A percentile compares a stretch with the other conserved stretches of the same genome.
Evolutionary conservation across 192 early-diverging fungal species (phyloP).

Genomic region (Backusella liffmaniae): DNA sequence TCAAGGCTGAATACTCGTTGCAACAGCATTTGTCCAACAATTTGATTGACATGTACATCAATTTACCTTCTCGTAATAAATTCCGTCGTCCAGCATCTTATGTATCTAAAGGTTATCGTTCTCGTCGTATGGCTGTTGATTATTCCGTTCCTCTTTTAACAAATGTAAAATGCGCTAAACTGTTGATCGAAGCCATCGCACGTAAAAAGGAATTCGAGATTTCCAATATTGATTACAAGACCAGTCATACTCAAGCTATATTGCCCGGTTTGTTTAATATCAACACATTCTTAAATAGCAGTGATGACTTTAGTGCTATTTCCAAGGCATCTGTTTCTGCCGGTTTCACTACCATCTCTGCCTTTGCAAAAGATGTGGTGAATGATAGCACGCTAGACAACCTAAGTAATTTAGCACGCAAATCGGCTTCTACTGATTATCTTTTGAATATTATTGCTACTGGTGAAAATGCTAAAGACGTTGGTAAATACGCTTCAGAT

Average conservation of each 20-base stretch:
- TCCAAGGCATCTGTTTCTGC: constrained; percentile 75
- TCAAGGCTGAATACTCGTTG: constrained; percentile 87
- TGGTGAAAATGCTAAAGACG: constrained; percentile 54
- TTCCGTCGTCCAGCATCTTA: constrained; percentile 96
- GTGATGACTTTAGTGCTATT: constrained; percentile 59
- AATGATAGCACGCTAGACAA: constrained; percentile 43
- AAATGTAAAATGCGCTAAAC: constrained; percentile 98
- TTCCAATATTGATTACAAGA: constrained; percentile 85
- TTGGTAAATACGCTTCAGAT: constrained; percentile 42
- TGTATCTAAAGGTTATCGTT: constrained; percentile 91
- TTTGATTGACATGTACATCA: constrained; percentile 97
- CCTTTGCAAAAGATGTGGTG: constrained; percentile 51
- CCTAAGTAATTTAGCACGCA: constrained; percentile 51
- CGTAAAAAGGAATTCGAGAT: constrained; percentile 70
- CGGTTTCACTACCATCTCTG: constrained; percentile 82
- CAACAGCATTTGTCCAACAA: constrained; percentile 96
- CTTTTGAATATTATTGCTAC: constrained; percentile 68
- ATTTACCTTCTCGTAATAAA: constrained; percentile 95
- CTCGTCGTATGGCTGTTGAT: constrained; percentile 97
- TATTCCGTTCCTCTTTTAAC: constrained; percentile 96
- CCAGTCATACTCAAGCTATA: constrained; percentile 77
- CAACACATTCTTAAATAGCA: constrained; percentile 59
- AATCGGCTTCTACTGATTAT: constrained; percentile 74
- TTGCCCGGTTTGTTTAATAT: constrained; percentile 91
- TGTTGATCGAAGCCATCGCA: constrained; percentile 94